Evolutionary conservation across 352 stramenopile genomes (phyloP), one percentile per base, ranked within the genome.

Genomic region (Phytophthora hybrid): DNA sequence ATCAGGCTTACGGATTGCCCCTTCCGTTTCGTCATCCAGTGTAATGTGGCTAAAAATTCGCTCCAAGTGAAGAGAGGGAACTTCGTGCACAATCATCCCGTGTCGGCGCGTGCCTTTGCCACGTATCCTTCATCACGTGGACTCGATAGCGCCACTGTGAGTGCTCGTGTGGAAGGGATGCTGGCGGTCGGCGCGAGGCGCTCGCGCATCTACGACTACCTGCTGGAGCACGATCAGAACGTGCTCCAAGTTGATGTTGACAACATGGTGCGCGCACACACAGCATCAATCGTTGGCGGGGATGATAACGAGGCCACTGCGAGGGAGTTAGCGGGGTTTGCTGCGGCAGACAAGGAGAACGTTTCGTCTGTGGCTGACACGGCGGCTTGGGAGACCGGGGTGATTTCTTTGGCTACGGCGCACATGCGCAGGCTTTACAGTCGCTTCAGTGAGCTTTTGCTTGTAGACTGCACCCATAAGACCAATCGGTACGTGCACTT

Each of bases 391-490:
- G 54, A 75, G 21, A 71, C 68, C 14, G 68, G 55, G 1, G 61
- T 70, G 0, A 62, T 75, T 3, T 75, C 23, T 26, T 26, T 26
- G 23, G 23, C 23, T 26, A 26, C 23, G 23, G 23, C 23, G 23
- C 23, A 26, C 26, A 73, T 70, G 70, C 44, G 59, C 1, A 16
- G 10, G 5, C 51, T 69, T 23, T 77, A 66, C 59, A 23, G 23
- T 4, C 52, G 63, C 2, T 77, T 73, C 55, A 47, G 49, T 21
- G 58, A 73, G 29, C 1, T 73, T 8, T 18, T 77, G 1, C 19
- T 77, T 0, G 63, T 77, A 1, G 56, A 71, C 8, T 61, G 46
- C 47, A 71, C 29, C 14, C 61, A 76, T 49, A 76, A 71, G 56
- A 71, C 62, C 0, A 77, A 77, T 5, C 4, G 63, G 70, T 73